Evolutionary conservation across 768 basidiomycete genomes (phyloP).

Genomic region (Pleurotus sapidus): DNA sequence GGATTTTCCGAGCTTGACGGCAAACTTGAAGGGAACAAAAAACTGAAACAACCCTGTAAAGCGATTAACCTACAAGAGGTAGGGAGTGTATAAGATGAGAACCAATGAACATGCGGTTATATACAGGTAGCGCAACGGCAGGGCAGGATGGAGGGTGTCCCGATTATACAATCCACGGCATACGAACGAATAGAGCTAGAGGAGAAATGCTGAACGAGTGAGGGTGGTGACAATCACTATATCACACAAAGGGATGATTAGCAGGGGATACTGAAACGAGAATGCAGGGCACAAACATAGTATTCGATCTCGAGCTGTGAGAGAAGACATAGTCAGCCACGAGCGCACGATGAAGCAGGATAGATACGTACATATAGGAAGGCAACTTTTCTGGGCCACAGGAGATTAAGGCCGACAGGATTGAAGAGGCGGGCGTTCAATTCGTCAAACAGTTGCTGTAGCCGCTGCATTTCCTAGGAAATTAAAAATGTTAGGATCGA

Average conservation of each 20-base stretch:
- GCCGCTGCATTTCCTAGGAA: conserved; percentile 71
- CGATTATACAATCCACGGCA: conserved; percentile 8
- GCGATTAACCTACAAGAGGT: conserved; percentile 6
- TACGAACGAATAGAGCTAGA: not conserved
- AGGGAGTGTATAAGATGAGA: conserved; percentile 4
- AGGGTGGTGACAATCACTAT: not conserved
- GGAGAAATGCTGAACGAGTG: not conserved
- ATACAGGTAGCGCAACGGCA: not conserved
- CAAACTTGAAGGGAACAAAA: too few species aligned
- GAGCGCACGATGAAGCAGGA: conserved; percentile 6
- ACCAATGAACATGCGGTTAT: not conserved
- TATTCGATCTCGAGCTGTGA: conserved; percentile 91
- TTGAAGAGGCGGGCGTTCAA: conserved; percentile 79
- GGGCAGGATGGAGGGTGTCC: conserved; percentile 3
- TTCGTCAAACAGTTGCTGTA: conserved; percentile 59
- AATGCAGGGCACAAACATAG: conserved; percentile 57
- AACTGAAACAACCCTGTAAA: not conserved
- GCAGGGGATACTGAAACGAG: not conserved
- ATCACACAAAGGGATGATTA: not conserved
- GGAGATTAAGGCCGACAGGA: conserved; percentile 80
- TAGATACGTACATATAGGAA: conserved; percentile 82
- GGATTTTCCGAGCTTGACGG: too few species aligned
- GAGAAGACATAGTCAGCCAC: conserved; percentile 9
- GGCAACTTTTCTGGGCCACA: conserved; percentile 82
- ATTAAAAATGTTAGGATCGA: not conserved